These are phyloP conservation scores for Pseudocercospora crystallina DNA, from an alignment of 2,329 filamentous ascomycete species.

Conservation along the genomic window DNA sequence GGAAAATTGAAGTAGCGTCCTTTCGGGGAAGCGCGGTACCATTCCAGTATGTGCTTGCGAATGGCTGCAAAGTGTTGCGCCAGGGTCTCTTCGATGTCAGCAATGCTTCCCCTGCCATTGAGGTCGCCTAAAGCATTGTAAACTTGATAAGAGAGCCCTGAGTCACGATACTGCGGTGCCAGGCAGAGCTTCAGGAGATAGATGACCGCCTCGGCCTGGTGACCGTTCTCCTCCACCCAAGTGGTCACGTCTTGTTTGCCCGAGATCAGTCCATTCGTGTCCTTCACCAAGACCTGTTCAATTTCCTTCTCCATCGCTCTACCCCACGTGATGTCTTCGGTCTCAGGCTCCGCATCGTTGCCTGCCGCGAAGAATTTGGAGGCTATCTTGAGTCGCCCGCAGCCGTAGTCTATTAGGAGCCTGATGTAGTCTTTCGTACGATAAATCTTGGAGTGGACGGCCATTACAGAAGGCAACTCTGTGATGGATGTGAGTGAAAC, in stretches of 20 bases:
- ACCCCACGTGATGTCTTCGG: neutral
- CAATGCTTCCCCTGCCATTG: neutral
- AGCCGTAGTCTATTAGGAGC: neutral
- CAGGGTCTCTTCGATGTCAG: neutral
- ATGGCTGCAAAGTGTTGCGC: neutral
- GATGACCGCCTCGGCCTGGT: neutral
- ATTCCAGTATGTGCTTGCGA: neutral
- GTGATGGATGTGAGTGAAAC: too few relatives aligned
- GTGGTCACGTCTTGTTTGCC: neutral
- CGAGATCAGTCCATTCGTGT: neutral
- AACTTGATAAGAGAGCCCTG: neutral
- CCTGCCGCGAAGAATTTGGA: neutral
- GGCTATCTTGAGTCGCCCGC: neutral
- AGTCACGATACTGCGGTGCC: neutral
- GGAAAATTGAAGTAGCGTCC: too few relatives aligned
- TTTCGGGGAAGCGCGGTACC: neutral
- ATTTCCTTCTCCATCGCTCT: neutral
- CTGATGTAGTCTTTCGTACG: neutral
- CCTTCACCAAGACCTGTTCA: neutral
- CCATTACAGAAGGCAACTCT: neutral
- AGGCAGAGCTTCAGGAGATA: neutral
- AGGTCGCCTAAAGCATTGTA: neutral
- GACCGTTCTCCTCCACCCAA: neutral
- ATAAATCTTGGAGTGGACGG: neutral
- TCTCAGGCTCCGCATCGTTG: too few relatives aligned